phyloP scores from a whole-genome alignment of 1,284 basidiomycete genomes.

The Trichosporon faecale region DNA sequence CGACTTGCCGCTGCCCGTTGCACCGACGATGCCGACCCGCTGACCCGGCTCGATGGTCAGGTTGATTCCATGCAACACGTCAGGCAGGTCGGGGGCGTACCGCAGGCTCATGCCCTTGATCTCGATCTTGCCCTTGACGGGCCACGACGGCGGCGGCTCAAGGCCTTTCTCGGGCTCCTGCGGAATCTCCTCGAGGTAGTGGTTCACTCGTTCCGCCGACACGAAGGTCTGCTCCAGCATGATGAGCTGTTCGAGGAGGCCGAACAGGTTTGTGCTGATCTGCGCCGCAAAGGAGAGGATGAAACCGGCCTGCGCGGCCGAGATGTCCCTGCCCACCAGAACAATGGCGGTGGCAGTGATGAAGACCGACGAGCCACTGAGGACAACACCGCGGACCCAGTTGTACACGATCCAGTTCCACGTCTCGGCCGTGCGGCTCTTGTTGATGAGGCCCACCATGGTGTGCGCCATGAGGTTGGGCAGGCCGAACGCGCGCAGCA shows the following conservation, averaged over 20 bases:
- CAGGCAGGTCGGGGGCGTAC: slow-evolving; percentile 68
- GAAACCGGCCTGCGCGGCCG: slow-evolving; percentile 53
- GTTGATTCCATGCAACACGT: slow-evolving; percentile 66
- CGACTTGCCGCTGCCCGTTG: slow-evolving; percentile 66
- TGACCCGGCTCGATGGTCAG: slow-evolving; percentile 66
- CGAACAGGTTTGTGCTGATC: slow-evolving; percentile 42
- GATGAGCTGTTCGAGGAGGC: slow-evolving; percentile 35
- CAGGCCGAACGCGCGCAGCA: slow-evolving; percentile 51
- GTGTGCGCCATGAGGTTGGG: slow-evolving; percentile 41
- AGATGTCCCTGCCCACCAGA: slow-evolving; percentile 49
- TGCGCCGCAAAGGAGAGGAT: slow-evolving; percentile 51
- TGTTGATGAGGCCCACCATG: slow-evolving; percentile 42
- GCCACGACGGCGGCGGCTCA: slow-evolving; percentile 61
- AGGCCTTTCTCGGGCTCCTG: slow-evolving; percentile 33
- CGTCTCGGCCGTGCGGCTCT: slow-evolving; percentile 36
- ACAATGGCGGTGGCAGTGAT: slow-evolving; percentile 50
- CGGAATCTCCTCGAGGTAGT: slow-evolving; percentile 43
- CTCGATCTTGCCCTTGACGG: slow-evolving; percentile 60
- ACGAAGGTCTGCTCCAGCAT: slow-evolving; percentile 44
- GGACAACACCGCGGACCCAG: slow-evolving; percentile 38
- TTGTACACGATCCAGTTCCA: slow-evolving; percentile 43
- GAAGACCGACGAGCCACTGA: slow-evolving; percentile 38
- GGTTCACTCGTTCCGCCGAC: slow-evolving; percentile 53
- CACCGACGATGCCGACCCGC: slow-evolving; percentile 73
- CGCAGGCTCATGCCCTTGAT: slow-evolving; percentile 64